Evolutionary conservation across 371 early-diverging fungal genomes (phyloP).

Genomic region (Rhizomucor miehei): DNA sequence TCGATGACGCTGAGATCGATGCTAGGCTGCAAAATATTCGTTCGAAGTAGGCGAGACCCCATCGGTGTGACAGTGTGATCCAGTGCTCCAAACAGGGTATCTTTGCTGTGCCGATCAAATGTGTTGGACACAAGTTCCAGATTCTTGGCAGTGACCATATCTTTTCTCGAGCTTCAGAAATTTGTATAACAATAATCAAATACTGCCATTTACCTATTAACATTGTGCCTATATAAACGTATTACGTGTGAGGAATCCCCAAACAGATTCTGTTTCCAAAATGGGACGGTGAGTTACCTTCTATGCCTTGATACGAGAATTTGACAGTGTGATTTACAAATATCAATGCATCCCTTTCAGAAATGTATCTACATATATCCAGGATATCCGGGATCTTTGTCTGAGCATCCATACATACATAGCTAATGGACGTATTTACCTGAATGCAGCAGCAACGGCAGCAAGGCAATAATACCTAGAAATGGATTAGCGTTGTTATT

Average conservation of each 20-base stretch:
- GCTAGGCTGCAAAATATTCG: conserved; percentile 72
- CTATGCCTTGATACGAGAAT: conserved; percentile 60
- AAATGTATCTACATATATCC: conserved; percentile 49
- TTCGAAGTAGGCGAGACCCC: conserved; percentile 73
- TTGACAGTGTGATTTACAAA: conserved; percentile 59
- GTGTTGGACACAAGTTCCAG: conserved; percentile 61
- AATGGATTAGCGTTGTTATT: neutral
- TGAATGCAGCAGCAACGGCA: conserved; percentile 50
- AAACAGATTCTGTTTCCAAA: neutral
- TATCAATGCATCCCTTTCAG: conserved; percentile 41
- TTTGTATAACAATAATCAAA: neutral
- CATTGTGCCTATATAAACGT: conserved; percentile 41
- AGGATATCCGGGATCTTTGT: too few relatives aligned
- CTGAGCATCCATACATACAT: neutral
- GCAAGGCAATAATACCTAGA: conserved; percentile 57
- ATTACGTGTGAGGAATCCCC: neutral
- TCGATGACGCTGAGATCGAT: conserved; percentile 29
- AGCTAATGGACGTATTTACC: conserved; percentile 25
- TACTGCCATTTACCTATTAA: conserved; percentile 68
- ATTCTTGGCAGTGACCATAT: conserved; percentile 54
- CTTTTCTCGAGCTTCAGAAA: conserved; percentile 12
- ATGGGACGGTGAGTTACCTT: conserved; percentile 29
- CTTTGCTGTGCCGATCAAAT: conserved; percentile 24
- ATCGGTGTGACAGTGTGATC: conserved; percentile 66
- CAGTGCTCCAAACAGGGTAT: conserved; percentile 55